Evolutionary conservation across 805 yeast species (phyloP).

Genomic region (Candida anglica): DNA sequence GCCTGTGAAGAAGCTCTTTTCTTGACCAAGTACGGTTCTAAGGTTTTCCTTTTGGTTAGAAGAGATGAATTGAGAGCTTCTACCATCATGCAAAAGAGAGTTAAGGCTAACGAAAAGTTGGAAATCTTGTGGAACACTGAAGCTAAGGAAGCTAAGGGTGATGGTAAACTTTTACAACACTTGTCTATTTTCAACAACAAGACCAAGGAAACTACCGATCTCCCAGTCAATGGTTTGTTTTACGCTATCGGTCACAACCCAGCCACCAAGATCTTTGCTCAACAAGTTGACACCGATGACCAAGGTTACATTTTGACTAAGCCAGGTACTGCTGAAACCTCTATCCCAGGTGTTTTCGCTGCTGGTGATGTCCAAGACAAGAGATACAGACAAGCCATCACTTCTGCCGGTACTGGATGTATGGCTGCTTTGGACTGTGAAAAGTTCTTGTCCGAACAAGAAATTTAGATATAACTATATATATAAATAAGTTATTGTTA

Average conservation of each 20-base stretch:
- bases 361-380: slow-evolving; percentile 99
- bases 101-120: slow-evolving; percentile 74
- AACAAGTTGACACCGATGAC: slow-evolving; percentile 80
- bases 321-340: slow-evolving; percentile 86
- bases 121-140: slow-evolving; percentile 88
- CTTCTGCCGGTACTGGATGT: slow-evolving; percentile 99
- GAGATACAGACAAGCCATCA: slow-evolving; percentile 96
- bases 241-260: slow-evolving; percentile 98
- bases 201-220: slow-evolving; percentile 63
- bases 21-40: slow-evolving; percentile 95
- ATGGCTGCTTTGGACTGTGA: slow-evolving; percentile 98
- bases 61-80: slow-evolving; percentile 94
- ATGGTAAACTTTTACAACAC: slow-evolving; percentile 74
- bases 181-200: slow-evolving; percentile 67
- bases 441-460: slow-evolving; percentile 64
- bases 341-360: slow-evolving; percentile 89
- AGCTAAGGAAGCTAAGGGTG: slow-evolving; percentile 86
- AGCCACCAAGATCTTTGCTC: slow-evolving; percentile 78
- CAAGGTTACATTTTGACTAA: slow-evolving; percentile 84
- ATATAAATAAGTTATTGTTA: background rate
- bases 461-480: too few relatives aligned
- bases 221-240: slow-evolving; percentile 86
- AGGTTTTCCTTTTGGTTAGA: slow-evolving; percentile 90
- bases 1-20: slow-evolving; percentile 99
- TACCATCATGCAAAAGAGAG: slow-evolving; percentile 95